A percentile compares a stretch with the other conserved stretches of the same genome.
phyloP scores from a whole-genome alignment of 2,329 filamentous ascomycete genomes.

The Orbilia oligospora region DNA sequence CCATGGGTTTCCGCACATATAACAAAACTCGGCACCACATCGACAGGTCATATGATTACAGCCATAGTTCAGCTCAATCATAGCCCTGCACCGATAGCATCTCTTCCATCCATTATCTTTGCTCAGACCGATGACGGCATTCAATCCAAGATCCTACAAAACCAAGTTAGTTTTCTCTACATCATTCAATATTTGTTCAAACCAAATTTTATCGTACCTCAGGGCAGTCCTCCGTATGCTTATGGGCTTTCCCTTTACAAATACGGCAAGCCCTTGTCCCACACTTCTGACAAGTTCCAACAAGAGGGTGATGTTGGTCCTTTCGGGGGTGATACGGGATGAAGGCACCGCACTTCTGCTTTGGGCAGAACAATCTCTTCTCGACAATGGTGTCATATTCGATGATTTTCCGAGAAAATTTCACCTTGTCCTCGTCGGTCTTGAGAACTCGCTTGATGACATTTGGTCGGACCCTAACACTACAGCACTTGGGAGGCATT shows the following conservation, averaged over 20 bases:
- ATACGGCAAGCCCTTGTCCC: conserved; percentile 54
- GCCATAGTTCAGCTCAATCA: conserved; percentile 85
- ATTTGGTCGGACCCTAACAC: conserved; percentile 27
- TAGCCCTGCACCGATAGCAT: conserved; percentile 80
- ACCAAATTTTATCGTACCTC: conserved; percentile 25
- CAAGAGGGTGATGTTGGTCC: conserved; percentile 41
- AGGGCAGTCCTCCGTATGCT: conserved; percentile 43
- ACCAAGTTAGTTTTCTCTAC: conserved; percentile 1
- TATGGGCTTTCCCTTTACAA: conserved; percentile 55
- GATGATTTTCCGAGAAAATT: conserved; percentile 54
- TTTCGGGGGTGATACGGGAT: conserved; percentile 59
- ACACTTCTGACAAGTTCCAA: conserved; percentile 55
- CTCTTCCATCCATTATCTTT: conserved; percentile 80
- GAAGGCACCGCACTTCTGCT: conserved; percentile 48
- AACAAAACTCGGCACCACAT: conserved; percentile 88
- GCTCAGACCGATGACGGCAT: conserved; percentile 73
- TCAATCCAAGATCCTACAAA: conserved; percentile 65
- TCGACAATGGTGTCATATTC: conserved; percentile 58
- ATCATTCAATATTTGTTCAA: neutral
- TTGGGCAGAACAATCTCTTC: conserved; percentile 57
- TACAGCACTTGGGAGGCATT: conserved; percentile 59
- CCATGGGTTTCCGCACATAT: conserved; percentile 86
- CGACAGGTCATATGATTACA: conserved; percentile 91
- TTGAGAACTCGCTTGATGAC: conserved; percentile 53
- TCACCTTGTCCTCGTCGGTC: conserved; percentile 46